A percentile compares a stretch with the other conserved stretches of the same genome.
These are phyloP conservation scores for Lactarius hengduanensis DNA, from an alignment of 768 basidiomycete species.

Conservation along the genomic window DNA sequence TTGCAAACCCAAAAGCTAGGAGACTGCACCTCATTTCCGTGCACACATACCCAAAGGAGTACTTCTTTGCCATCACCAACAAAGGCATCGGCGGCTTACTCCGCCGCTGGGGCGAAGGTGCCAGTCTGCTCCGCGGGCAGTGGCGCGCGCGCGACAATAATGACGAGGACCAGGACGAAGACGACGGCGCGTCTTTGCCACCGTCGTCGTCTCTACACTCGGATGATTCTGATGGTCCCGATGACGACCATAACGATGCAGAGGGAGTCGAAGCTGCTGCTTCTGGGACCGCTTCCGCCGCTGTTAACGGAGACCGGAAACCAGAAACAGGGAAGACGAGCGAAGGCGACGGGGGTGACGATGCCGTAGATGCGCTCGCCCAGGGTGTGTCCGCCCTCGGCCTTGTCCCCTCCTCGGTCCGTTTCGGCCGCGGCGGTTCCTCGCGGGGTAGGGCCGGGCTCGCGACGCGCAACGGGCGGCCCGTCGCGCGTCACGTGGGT, in stretches of 20 bases:
- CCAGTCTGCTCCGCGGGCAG: slow-evolving; percentile 67
- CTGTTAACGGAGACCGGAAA: not conserved
- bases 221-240: slow-evolving; percentile 27
- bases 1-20: slow-evolving; percentile 70
- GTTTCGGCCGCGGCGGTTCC: slow-evolving; percentile 62
- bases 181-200: slow-evolving; percentile 35
- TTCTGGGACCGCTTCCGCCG: not conserved
- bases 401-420: slow-evolving; percentile 65
- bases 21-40: slow-evolving; percentile 78
- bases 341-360: not conserved
- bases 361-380: slow-evolving; percentile 48
- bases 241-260: slow-evolving; percentile 30
- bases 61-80: slow-evolving; percentile 89
- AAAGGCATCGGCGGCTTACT: slow-evolving; percentile 83
- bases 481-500: slow-evolving; percentile 4
- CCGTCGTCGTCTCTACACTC: slow-evolving; percentile 53
- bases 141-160: slow-evolving; percentile 56
- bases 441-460: slow-evolving; percentile 48
- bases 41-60: slow-evolving; percentile 85
- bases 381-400: slow-evolving; percentile 48
- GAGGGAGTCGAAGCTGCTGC: not conserved
- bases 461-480: slow-evolving; percentile 26
- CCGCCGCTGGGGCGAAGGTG: slow-evolving; percentile 81
- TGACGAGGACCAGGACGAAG: slow-evolving; percentile 27
- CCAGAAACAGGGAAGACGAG: not conserved